phyloP scores from a whole-genome alignment of 2,329 filamentous ascomycete genomes.

The Exophiala dermatitidis region DNA sequence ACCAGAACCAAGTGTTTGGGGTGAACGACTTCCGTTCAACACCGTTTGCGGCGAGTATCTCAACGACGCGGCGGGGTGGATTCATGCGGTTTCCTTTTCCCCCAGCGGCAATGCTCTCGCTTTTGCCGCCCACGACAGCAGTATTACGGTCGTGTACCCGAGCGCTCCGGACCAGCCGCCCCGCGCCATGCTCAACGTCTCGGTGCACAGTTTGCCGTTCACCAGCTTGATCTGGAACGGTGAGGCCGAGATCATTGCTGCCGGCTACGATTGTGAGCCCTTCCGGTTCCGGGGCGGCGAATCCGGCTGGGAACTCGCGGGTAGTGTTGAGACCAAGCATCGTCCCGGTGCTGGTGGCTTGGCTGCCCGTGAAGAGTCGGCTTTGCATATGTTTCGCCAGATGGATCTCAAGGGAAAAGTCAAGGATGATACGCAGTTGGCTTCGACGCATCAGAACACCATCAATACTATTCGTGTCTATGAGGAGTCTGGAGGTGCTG shows the following conservation, averaged over 20 bases:
- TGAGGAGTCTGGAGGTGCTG: conserved; percentile 55
- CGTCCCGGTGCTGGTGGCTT: conserved; percentile 43
- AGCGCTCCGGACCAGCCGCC: conserved; percentile 85
- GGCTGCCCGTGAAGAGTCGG: conserved; percentile 73
- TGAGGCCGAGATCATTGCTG: conserved; percentile 89
- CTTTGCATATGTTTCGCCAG: conserved; percentile 95
- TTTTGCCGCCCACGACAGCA: conserved; percentile 92
- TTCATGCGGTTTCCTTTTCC: conserved; percentile 88
- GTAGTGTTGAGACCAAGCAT: conserved; percentile 70
- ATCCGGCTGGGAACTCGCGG: conserved; percentile 74
- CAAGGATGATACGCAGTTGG: conserved; percentile 87
- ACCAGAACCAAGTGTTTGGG: conserved; percentile 84
- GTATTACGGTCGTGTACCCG: conserved; percentile 92
- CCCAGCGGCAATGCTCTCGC: conserved; percentile 88
- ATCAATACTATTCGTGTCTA: conserved; percentile 77
- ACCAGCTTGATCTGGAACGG: conserved; percentile 87
- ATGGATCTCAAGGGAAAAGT: conserved; percentile 96
- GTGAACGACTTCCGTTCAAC: conserved; percentile 92
- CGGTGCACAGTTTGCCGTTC: conserved; percentile 84
- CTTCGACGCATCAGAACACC: conserved; percentile 94
- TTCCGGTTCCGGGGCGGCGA: conserved; percentile 78
- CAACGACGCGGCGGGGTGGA: conserved; percentile 95
- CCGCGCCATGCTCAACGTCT: conserved; percentile 79
- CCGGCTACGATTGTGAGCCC: conserved; percentile 72
- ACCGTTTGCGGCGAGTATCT: conserved; percentile 95